Base-by-base conservation (phyloP, 345 rosid genomes). In the Cardamine resedifolia region DNA sequence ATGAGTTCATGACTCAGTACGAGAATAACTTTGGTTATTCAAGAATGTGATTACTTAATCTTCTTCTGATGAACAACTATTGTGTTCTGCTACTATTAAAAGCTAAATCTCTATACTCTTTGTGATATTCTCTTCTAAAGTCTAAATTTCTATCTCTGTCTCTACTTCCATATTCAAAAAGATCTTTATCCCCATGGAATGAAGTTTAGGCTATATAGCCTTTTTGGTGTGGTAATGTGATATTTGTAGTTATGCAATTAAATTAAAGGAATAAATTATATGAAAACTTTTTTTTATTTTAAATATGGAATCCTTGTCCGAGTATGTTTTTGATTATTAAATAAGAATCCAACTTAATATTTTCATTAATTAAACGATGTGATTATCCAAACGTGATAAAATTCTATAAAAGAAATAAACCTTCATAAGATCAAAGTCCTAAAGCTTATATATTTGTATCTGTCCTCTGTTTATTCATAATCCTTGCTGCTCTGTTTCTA, bases 1-100 rank as follows among this genome's bases (percentile, higher is more conserved):
- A 95, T 47, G 91, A 86, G 79, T 95, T 95, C 89, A 95, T 95
- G 99, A 88, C 82, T 81, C 87, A 83, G 63, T 89, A 91, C 5
- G 96, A 91, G 56, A 93, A 85, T 43, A 72, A 38, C 70, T 10
- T 72, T 59, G 94, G 96, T 58, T 86, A 87, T 69, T 95, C 97
- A 21, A 90, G 96, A 84, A 83, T 95, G 87, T 95, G 81, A 70
- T 63, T 47, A 43, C 64, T 39, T 74, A 18, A 14, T 60, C 45
- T 68, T 31, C 58, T 74, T 21, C 26, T 63, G 58, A 43, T 52
- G 53, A 63, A 56, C 28, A 45, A 6, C 38, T 64, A 30, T 70
- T 64, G 45, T 76, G 39, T 48, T 70, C 55, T 38, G 73, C 64
- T 67, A 59, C 56, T 34, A 10, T 23, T 23, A 23, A 62, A 76